Evolutionary conservation across 805 yeast species (phyloP).

Genomic region (Ogataea salicorniae): DNA sequence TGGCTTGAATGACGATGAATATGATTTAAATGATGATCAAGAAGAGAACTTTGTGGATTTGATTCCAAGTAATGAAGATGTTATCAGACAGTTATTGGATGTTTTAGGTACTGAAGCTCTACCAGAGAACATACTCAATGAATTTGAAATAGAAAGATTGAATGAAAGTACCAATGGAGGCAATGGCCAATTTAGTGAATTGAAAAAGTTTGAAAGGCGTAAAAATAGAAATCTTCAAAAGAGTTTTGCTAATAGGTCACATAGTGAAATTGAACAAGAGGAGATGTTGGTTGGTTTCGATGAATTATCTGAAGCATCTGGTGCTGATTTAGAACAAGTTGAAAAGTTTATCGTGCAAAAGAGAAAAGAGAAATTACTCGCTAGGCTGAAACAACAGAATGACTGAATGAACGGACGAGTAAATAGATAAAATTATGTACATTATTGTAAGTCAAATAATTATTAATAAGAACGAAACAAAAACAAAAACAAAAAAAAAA

Average conservation of each 20-base stretch:
- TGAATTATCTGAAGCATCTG: conserved; percentile 24
- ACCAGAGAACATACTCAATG: conserved; percentile 6
- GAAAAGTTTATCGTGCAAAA: conserved; percentile 41
- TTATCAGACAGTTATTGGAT: conserved; percentile 8
- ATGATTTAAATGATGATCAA: neutral
- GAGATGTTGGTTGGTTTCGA: conserved; percentile 13
- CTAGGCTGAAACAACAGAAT: conserved; percentile 26
- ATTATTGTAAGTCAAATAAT: conserved; percentile 25
- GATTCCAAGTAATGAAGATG: conserved; percentile 8
- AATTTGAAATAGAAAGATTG: conserved; percentile 11
- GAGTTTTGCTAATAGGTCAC: neutral
- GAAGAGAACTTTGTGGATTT: neutral
- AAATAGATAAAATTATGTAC: conserved; percentile 20
- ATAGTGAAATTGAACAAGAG: neutral
- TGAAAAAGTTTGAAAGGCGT: conserved; percentile 28
- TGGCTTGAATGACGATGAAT: conserved; percentile 35
- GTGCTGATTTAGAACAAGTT: conserved; percentile 34
- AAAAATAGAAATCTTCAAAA: conserved; percentile 21
- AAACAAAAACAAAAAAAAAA: neutral
- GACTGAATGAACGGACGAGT: neutral
- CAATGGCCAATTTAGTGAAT: neutral
- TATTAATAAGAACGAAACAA: conserved; percentile 13
- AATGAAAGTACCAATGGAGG: conserved; percentile 1
- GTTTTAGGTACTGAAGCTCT: conserved; percentile 14
- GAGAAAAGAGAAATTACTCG: conserved; percentile 40